Percentiles rank a stretch among this genome's conserved stretches.
These are phyloP conservation scores for Bryum argenteum DNA, from an alignment of 225 moss, liverwort and hornwort species.

Conservation along the genomic window DNA sequence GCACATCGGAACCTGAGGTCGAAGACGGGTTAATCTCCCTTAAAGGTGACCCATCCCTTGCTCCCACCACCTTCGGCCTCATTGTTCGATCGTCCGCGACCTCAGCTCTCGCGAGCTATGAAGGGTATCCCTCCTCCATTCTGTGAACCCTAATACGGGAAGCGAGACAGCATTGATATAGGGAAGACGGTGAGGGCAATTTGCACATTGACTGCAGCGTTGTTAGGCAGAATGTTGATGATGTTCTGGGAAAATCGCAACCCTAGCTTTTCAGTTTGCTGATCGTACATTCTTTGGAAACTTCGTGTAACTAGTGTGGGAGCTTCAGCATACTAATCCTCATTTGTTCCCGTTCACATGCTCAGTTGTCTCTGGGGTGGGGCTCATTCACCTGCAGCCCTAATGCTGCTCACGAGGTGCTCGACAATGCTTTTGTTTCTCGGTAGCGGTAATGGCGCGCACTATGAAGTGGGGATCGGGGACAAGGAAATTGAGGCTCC, in stretches of 20 bases:
- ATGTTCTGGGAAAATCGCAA: background rate
- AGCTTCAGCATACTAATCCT: background rate
- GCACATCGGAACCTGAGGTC: constrained; percentile 1
- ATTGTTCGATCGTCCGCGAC: constrained; percentile 12
- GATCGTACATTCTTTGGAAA: background rate
- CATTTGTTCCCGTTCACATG: background rate
- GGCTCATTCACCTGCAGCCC: background rate
- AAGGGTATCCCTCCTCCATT: constrained; percentile 9
- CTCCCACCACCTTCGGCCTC: constrained; percentile 30
- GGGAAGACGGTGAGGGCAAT: constrained; percentile 1
- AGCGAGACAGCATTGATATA: background rate
- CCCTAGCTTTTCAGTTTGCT: background rate
- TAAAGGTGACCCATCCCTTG: constrained; percentile 10
- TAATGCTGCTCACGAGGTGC: background rate
- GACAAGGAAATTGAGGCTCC: constrained; percentile 28
- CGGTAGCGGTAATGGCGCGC: constrained; percentile 22
- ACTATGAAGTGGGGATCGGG: constrained; percentile 11
- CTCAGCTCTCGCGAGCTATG: constrained; percentile 2
- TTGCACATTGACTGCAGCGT: background rate
- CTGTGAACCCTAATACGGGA: constrained; percentile 21
- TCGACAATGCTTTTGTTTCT: background rate
- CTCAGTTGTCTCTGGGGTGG: background rate
- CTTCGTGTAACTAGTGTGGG: background rate
- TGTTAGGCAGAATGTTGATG: background rate
- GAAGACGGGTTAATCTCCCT: constrained; percentile 14